These are phyloP conservation scores for Trichosporon ovoides DNA, from an alignment of 1,284 basidiomycete genomes.

Conservation along the genomic window DNA sequence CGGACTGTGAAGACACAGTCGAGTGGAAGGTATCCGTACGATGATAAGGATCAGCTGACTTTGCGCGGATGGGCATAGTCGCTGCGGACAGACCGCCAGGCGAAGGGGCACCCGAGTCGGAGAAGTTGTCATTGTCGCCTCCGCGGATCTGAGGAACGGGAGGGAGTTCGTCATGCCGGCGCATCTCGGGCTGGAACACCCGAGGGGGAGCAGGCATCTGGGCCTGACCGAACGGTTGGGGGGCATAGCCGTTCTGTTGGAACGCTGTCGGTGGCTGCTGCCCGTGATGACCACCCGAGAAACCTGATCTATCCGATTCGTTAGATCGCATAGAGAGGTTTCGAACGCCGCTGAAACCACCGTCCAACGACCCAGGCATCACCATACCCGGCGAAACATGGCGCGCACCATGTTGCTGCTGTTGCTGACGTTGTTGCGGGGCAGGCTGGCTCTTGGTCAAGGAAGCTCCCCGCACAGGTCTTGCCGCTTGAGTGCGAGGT, in stretches of 20 bases:
- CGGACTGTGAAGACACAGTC: neutral
- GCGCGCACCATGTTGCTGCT: neutral
- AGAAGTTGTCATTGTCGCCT: conserved; percentile 12
- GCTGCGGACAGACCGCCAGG: conserved; percentile 28
- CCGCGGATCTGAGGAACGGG: conserved; percentile 30
- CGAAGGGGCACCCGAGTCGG: conserved; percentile 23
- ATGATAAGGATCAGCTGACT: neutral
- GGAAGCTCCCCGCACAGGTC: neutral
- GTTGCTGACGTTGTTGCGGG: conserved; percentile 10
- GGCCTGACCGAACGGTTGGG: neutral
- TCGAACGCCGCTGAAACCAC: neutral
- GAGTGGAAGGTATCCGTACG: conserved; percentile 3
- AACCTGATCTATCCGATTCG: conserved; percentile 1
- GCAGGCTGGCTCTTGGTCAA: neutral
- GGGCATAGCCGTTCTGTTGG: neutral
- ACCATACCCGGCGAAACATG: too few species aligned
- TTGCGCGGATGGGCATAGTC: conserved; percentile 5
- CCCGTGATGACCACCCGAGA: neutral
- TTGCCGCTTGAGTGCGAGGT: neutral
- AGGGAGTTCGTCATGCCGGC: conserved; percentile 13
- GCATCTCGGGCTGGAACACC: neutral
- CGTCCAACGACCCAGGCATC: too few species aligned
- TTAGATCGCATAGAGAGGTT: conserved; percentile 4
- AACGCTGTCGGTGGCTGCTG: neutral
- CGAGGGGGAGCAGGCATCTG: neutral